Conservation (phyloP, 2,329 filamentous ascomycete genomes). For the Dryadomyces quercivorus region DNA sequence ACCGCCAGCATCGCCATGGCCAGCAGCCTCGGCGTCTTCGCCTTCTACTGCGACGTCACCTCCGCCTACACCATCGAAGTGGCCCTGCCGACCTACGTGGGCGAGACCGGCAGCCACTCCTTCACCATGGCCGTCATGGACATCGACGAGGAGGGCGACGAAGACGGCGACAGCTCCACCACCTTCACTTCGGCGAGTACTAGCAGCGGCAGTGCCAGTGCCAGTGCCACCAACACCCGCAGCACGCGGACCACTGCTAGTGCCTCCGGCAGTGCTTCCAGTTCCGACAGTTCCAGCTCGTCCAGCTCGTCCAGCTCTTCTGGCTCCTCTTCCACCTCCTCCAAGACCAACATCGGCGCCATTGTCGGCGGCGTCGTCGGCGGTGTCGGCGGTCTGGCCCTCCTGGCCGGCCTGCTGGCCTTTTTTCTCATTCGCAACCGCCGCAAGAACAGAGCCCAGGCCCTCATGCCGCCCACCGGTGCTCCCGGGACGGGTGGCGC, state of each 20-base stretch:
- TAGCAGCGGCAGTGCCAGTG: no score
- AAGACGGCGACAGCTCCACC: background rate
- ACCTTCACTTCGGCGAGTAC: background rate
- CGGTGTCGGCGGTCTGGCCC: conserved; percentile 18
- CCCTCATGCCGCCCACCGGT: background rate
- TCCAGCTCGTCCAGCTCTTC: no score
- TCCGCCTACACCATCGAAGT: conserved; percentile 2
- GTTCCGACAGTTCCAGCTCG: background rate
- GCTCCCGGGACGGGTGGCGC: background rate
- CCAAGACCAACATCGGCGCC: conserved; percentile 14
- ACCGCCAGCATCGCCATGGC: conserved; percentile 9
- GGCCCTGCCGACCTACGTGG: conserved; percentile 9
- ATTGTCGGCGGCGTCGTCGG: conserved; percentile 23
- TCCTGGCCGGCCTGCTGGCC: conserved; percentile 11
- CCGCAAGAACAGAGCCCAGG: conserved; percentile 4
- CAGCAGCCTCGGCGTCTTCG: conserved; percentile 7
- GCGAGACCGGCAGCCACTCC: conserved; percentile 9
- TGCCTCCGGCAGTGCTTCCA: background rate
- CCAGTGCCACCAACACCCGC: background rate
- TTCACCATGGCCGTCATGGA: conserved; percentile 6
- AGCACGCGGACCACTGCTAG: no score
- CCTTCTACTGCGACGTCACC: conserved; percentile 8
- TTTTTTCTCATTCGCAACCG: conserved; percentile 16
- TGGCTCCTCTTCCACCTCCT: no score
- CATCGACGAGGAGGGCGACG: background rate